phyloP scores from a whole-genome alignment of 2,329 filamentous ascomycete species.

The Decorospora gaudefroyi region DNA sequence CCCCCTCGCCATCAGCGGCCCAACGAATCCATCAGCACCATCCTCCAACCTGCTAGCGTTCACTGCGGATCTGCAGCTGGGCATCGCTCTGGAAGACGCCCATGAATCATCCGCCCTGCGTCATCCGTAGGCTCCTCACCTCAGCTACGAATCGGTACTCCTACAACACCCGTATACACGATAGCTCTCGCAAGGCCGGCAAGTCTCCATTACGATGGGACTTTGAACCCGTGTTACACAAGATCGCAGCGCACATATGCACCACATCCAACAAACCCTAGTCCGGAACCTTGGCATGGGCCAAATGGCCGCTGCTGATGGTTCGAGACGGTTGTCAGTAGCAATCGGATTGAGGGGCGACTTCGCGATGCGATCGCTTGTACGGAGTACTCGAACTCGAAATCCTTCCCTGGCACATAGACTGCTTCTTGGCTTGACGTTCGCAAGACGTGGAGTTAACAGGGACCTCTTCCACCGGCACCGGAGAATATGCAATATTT shows the following conservation, averaged over 20 bases:
- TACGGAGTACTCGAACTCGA: too few species aligned
- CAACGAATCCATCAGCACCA: not conserved
- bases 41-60: not conserved
- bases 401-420: not conserved
- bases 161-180: not conserved
- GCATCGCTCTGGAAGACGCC: too few species aligned
- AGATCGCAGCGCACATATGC: constrained; percentile 2
- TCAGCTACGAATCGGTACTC: too few species aligned
- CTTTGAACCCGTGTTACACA: not conserved
- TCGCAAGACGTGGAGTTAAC: constrained; percentile 1
- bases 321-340: constrained; percentile 5
- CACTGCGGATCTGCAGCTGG: too few species aligned
- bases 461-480: not conserved
- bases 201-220: not conserved
- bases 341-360: not conserved
- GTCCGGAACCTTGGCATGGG: not conserved
- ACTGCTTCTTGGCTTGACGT: not conserved
- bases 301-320: not conserved
- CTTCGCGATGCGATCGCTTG: not conserved
- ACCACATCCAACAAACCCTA: constrained; percentile 1
- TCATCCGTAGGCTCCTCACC: too few species aligned
- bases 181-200: too few species aligned
- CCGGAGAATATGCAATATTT: constrained; percentile 7
- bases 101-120: too few species aligned
- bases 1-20: constrained; percentile 1